Evolutionary conservation across 2,329 filamentous ascomycete species (phyloP).

Genomic region (Xylaria sp.): DNA sequence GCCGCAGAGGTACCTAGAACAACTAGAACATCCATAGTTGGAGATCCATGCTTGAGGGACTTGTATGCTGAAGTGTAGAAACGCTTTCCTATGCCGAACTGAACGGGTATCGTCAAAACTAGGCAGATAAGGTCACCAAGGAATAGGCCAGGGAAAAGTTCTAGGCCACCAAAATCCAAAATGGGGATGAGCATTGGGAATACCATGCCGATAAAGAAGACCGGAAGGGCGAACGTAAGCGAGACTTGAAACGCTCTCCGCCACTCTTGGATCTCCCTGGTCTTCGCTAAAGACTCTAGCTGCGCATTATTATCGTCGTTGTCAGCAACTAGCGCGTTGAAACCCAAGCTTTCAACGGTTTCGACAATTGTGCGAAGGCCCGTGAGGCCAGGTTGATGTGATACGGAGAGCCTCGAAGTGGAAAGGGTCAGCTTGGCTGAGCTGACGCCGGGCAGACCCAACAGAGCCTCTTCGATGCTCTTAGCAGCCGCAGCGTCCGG

Average conservation of each 20-base stretch:
- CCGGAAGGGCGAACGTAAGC: constrained; percentile 83
- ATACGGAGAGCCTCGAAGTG: constrained; percentile 78
- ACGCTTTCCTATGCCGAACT: constrained; percentile 94
- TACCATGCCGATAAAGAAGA: constrained; percentile 93
- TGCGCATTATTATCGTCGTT: constrained; percentile 97
- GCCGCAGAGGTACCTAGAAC: constrained; percentile 93
- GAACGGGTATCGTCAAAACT: constrained; percentile 86
- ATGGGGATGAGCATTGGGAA: constrained; percentile 84
- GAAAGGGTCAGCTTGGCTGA: constrained; percentile 78
- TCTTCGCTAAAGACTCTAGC: constrained; percentile 94
- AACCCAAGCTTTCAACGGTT: constrained; percentile 80
- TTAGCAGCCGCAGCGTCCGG: constrained; percentile 76
- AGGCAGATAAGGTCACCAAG: constrained; percentile 89
- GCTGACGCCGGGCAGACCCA: constrained; percentile 73
- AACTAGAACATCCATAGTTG: constrained; percentile 97
- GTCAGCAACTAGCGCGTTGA: constrained; percentile 89
- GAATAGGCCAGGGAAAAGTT: constrained; percentile 79
- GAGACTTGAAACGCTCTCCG: constrained; percentile 81
- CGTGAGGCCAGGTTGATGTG: constrained; percentile 75
- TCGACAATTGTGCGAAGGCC: constrained; percentile 87
- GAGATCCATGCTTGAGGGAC: constrained; percentile 87
- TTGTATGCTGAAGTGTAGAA: constrained; percentile 96
- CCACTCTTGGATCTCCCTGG: constrained; percentile 96
- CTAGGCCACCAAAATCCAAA: constrained; percentile 79
- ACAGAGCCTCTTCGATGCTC: constrained; percentile 74